A percentile compares a stretch with the other conserved stretches of the same genome.
Evolutionary conservation across 305 asterid genomes (phyloP).

Genomic region (Solanum aculeatissimum): DNA sequence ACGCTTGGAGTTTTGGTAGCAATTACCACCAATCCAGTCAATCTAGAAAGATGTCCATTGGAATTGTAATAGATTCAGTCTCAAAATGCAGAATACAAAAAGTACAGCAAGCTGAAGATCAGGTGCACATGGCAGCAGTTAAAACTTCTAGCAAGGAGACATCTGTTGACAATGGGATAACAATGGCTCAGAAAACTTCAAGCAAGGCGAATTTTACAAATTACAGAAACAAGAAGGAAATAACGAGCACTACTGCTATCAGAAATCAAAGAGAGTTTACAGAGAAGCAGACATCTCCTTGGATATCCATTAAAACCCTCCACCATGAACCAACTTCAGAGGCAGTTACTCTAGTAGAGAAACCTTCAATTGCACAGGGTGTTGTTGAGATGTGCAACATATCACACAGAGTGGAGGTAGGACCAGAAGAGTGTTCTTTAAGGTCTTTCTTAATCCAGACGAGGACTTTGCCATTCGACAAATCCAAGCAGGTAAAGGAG

Average conservation of each 20-base stretch:
- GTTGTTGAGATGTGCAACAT: conserved; percentile 12
- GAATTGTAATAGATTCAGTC: conserved; percentile 48
- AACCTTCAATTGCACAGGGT: conserved; percentile 24
- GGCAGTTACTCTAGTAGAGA: conserved; percentile 28
- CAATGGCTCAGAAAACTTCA: conserved; percentile 5
- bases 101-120: conserved; percentile 1
- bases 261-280: conserved; percentile 21
- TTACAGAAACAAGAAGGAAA: conserved; percentile 18
- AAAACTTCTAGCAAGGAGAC: conserved; percentile 9
- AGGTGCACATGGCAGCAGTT: conserved; percentile 11
- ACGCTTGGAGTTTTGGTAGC: conserved; percentile 41
- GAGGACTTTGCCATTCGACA: conserved; percentile 17
- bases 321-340: conserved; percentile 31
- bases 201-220: conserved; percentile 20
- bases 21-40: conserved; percentile 44
- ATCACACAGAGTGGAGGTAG: conserved; percentile 31
- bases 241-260: conserved; percentile 7
- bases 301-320: conserved; percentile 48
- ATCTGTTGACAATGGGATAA: conserved; percentile 2
- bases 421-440: conserved; percentile 35
- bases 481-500: conserved; percentile 22
- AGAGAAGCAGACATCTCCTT: conserved; percentile 38
- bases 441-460: conserved; percentile 19
- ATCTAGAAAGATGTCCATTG: conserved; percentile 75
- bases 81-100: conserved; percentile 25